Evolutionary conservation across 305 asterid genomes (phyloP).

Genomic region (Plantago lanceolata): DNA sequence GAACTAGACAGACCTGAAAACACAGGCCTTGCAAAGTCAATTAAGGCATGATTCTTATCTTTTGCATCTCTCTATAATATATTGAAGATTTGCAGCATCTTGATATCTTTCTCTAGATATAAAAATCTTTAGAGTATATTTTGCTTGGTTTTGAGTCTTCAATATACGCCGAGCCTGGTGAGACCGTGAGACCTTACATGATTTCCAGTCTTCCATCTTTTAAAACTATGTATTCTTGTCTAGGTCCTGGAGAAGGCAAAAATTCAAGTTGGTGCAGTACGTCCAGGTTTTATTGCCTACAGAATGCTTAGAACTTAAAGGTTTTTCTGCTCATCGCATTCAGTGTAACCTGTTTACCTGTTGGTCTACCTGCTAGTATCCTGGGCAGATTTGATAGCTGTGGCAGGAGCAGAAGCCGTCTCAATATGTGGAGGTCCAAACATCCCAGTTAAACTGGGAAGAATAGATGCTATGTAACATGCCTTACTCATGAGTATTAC

Average conservation of each 20-base stretch:
- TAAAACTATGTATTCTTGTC: slow-evolving; percentile 42
- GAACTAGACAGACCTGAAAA: slow-evolving; percentile 90
- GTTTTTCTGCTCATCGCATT: slow-evolving; percentile 5
- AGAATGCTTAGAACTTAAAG: slow-evolving; percentile 8
- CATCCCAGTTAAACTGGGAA: slow-evolving; percentile 64
- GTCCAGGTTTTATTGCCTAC: slow-evolving; percentile 44
- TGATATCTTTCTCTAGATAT: slow-evolving; percentile 2
- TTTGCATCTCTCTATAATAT: background rate
- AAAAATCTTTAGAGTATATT: slow-evolving; percentile 17
- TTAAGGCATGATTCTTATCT: slow-evolving; percentile 51
- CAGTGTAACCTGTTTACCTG: slow-evolving; percentile 24
- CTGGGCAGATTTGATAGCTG: slow-evolving; percentile 91
- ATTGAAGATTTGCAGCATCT: background rate
- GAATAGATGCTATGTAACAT: slow-evolving; percentile 66
- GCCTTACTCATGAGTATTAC: slow-evolving; percentile 15
- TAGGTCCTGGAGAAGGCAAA: slow-evolving; percentile 77
- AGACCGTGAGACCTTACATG: slow-evolving; percentile 27
- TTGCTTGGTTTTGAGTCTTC: slow-evolving; percentile 4
- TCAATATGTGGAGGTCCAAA: slow-evolving; percentile 83
- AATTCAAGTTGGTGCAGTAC: slow-evolving; percentile 47
- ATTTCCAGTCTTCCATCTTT: slow-evolving; percentile 40
- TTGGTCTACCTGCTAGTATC: slow-evolving; percentile 49
- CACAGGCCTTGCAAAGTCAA: slow-evolving; percentile 64
- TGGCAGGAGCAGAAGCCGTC: slow-evolving; percentile 90
- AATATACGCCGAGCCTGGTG: slow-evolving; percentile 20